A percentile compares a stretch with the other conserved stretches of the same genome.
Conservation (phyloP, 139 green algal genomes). For the Micractinium conductrix region DNA sequence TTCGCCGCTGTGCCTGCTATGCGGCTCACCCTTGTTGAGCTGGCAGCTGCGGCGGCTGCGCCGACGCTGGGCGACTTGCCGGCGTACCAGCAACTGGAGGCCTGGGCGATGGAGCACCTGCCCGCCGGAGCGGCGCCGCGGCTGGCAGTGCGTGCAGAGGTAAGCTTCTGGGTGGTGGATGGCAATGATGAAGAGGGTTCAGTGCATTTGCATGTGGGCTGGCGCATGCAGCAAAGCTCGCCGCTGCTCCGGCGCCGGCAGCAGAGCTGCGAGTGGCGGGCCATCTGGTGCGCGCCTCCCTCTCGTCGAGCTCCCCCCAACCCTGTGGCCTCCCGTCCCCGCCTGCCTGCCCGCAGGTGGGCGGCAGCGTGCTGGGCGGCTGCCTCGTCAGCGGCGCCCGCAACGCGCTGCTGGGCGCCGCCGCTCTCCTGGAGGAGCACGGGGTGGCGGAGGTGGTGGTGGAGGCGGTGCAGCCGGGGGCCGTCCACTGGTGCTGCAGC, state of each 20-base stretch:
- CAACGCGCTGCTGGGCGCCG: constrained; percentile 7
- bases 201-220: no score
- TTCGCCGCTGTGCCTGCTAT: constrained; percentile 3
- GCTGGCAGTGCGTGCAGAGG: constrained; percentile 34
- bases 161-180: no score
- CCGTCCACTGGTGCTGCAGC: constrained; percentile 23
- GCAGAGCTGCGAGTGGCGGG: no score
- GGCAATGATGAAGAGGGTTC: no score
- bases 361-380: constrained; percentile 25
- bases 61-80: neutral
- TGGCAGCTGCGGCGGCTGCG: neutral
- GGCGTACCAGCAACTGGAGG: neutral
- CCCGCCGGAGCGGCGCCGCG: neutral
- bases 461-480: constrained; percentile 29
- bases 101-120: neutral
- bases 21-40: constrained; percentile 13
- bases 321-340: no score
- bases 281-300: no score
- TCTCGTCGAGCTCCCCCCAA: no score
- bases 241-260: no score
- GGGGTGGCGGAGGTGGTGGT: constrained; percentile 10
- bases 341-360: neutral
- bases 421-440: constrained; percentile 25
- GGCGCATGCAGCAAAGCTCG: no score
- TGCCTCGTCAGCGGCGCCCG: neutral